Base-by-base conservation (phyloP, 495 filamentous ascomycete species). In the Letharia lupina region DNA sequence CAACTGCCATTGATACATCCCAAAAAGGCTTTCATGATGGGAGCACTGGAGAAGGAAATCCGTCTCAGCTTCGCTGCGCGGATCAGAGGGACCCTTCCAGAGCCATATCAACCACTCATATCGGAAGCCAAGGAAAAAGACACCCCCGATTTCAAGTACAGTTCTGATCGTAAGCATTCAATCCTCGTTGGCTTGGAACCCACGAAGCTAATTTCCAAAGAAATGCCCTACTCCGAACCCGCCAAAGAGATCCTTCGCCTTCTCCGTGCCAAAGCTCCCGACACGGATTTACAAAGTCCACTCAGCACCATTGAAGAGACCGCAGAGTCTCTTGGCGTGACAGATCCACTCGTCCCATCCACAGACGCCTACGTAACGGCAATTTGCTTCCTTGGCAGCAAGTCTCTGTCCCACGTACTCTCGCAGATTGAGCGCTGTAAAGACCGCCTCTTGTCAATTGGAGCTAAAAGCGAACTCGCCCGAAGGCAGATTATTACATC, bases 391-490 rank as follows among this genome's bases (percentile, higher is more conserved):
- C 87, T 96, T 37, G 94, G 94, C 61, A 89, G 89, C 67, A 98
- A 97, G 75, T 96, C 93, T 0, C 87, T 98, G 15, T 97, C 93
- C 8, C 94, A 98, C 73, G 90, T 97, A 13, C 83, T 98, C 35
- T 94, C 91, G 18, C 95, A 90, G 76, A 96, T 98, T 71, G 94
- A 98, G 73, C 89, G 94, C 61, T 93, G 89, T 79, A 97, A 96
- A 75, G 93, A 96, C 59, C 89, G 91, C 13, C 86, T 98, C 6
- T 77, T 96, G 4, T 83, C 86, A 59, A 86, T 93, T 60, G 93
- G 91, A 18, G 78, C 85, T 1, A 80, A 83, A 60, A 93, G 90
- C 0, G 82, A 88, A 50, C 78, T 78, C 31, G 91, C 91, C 3
- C 85, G 91, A 28, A 82, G 84, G 63, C 95, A 99, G 74, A 96